Percentiles rank a stretch among this genome's conserved stretches.
Conservation (phyloP, 2,329 filamentous ascomycete species). For the Apiospora arundinis region DNA sequence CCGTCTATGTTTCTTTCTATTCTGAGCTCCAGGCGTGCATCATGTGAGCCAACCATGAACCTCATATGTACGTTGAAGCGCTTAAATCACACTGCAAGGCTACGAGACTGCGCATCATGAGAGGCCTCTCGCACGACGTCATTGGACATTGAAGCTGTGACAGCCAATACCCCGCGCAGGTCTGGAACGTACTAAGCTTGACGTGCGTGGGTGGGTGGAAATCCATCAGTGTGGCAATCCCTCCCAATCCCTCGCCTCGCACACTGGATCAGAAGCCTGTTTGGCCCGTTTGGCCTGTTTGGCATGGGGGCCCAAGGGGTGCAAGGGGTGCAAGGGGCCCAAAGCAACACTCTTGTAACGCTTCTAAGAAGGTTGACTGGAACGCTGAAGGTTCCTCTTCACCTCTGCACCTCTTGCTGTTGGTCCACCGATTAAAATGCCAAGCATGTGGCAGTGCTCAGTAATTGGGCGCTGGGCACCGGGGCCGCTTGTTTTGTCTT, state of each 20-base stretch:
- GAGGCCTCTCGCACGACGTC: conserved; percentile 40
- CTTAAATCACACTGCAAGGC: conserved; percentile 12
- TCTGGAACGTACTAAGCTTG: conserved; percentile 22
- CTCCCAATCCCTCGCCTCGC: not conserved
- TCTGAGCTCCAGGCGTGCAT: not conserved
- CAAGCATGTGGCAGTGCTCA: conserved; percentile 12
- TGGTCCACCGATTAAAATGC: conserved; percentile 1
- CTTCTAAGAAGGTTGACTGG: too few relatives aligned
- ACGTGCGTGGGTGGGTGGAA: not conserved
- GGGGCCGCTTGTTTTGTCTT: not conserved
- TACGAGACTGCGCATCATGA: conserved; percentile 23
- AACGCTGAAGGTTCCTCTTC: not conserved
- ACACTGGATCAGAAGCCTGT: conserved; percentile 8
- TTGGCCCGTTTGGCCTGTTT: not conserved
- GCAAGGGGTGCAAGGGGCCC: not conserved
- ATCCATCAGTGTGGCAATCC: too few relatives aligned
- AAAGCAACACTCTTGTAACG: conserved; percentile 1
- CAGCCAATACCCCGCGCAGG: conserved; percentile 7
- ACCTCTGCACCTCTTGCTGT: not conserved
- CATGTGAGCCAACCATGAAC: conserved; percentile 1
- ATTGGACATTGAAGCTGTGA: conserved; percentile 31
- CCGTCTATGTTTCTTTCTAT: not conserved
- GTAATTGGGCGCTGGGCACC: not conserved
- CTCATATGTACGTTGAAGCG: conserved; percentile 16
- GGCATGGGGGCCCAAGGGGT: too few relatives aligned